Percentiles rank a stretch among this genome's conserved stretches.
These are phyloP conservation scores for Clathrospora elynae DNA, from an alignment of 2,329 filamentous ascomycete genomes.

Conservation along the genomic window DNA sequence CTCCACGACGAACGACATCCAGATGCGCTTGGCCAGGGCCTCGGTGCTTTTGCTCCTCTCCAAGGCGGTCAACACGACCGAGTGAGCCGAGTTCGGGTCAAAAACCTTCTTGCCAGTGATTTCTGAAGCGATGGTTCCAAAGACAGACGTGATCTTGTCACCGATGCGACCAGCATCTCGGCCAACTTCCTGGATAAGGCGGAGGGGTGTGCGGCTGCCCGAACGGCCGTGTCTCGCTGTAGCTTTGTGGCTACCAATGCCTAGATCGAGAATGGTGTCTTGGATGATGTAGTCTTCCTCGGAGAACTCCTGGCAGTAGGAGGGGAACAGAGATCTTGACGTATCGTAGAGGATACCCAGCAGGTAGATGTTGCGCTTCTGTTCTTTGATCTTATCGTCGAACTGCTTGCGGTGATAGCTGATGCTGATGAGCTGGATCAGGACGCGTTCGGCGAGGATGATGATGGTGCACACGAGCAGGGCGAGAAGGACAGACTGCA, in stretches of 20 bases:
- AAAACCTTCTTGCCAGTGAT: conserved; percentile 96
- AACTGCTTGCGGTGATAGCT: conserved; percentile 86
- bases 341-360: conserved; percentile 88
- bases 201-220: conserved; percentile 76
- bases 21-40: conserved; percentile 89
- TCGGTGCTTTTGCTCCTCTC: conserved; percentile 84
- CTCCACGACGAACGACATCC: conserved; percentile 98
- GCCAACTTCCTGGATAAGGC: conserved; percentile 70
- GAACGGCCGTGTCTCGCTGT: conserved; percentile 53
- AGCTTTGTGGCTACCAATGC: conserved; percentile 63
- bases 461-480: conserved; percentile 71
- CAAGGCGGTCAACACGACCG: conserved; percentile 84
- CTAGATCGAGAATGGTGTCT: conserved; percentile 66
- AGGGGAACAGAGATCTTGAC: conserved; percentile 84
- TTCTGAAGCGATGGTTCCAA: conserved; percentile 91
- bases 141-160: conserved; percentile 90
- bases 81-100: conserved; percentile 88
- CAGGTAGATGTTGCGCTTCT: conserved; percentile 82
- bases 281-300: conserved; percentile 93
- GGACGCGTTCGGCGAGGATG: conserved; percentile 74
- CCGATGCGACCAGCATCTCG: conserved; percentile 75
- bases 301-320: conserved; percentile 86
- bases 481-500: conserved; percentile 70
- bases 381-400: conserved; percentile 80
- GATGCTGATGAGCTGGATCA: conserved; percentile 83